A percentile compares a stretch with the other conserved stretches of the same genome.
These are phyloP conservation scores for Xerocomellus dryophilus DNA, from an alignment of 768 basidiomycete species.

Conservation along the genomic window DNA sequence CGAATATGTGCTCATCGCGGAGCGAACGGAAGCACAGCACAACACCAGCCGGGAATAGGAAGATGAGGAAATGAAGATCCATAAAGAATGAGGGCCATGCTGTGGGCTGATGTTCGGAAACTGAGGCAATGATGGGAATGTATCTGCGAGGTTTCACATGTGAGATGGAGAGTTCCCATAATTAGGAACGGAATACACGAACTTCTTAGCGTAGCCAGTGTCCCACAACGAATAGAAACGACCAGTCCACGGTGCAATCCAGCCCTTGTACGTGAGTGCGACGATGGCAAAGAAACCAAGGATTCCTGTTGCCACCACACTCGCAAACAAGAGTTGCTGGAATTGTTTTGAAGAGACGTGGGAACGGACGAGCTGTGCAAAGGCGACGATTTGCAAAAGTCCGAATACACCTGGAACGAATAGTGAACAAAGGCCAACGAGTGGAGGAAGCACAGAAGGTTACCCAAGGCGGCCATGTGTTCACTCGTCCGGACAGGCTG, in stretches of 20 bases:
- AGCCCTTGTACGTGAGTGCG: slow-evolving; percentile 85
- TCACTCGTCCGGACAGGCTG: slow-evolving; percentile 97
- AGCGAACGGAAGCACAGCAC: slow-evolving; percentile 91
- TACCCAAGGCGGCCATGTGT: slow-evolving; percentile 97
- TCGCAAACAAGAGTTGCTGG: slow-evolving; percentile 69
- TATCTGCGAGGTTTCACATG: slow-evolving; percentile 47
- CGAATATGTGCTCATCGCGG: slow-evolving; percentile 95
- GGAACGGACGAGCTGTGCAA: slow-evolving; percentile 82
- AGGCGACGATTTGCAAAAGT: slow-evolving; percentile 92
- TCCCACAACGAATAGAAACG: slow-evolving; percentile 99
- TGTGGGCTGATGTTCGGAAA: slow-evolving; percentile 98
- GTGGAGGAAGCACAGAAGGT: not conserved
- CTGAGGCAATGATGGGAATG: slow-evolving; percentile 97
- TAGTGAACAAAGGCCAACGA: slow-evolving; percentile 2
- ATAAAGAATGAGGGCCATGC: slow-evolving; percentile 99
- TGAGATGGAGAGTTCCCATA: not conserved
- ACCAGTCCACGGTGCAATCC: slow-evolving; percentile 99
- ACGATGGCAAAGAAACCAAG: slow-evolving; percentile 73
- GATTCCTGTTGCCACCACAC: slow-evolving; percentile 65
- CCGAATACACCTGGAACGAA: slow-evolving; percentile 81
- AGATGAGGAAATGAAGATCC: slow-evolving; percentile 97
- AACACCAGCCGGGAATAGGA: slow-evolving; percentile 96
- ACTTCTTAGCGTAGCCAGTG: slow-evolving; percentile 98
- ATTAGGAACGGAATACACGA: slow-evolving; percentile 20
- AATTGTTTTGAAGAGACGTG: slow-evolving; percentile 93